Evolutionary conservation across 1,139 yeast genomes (phyloP).

Genomic region (Geotrichum reessii): DNA sequence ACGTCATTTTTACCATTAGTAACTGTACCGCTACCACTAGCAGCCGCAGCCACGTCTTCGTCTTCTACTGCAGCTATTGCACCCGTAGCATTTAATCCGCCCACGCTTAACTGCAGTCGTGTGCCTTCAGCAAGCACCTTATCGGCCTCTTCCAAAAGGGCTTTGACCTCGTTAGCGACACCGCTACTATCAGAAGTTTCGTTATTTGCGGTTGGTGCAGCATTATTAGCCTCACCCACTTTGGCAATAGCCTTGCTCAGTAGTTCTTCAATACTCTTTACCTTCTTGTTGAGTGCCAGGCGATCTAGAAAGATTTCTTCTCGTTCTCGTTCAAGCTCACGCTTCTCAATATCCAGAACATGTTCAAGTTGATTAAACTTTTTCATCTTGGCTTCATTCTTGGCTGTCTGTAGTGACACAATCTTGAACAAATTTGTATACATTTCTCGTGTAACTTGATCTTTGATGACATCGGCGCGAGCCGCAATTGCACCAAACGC

Average conservation of each 20-base stretch:
- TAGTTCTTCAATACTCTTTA: slow-evolving; percentile 48
- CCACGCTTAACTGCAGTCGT: slow-evolving; percentile 20
- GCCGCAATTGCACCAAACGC: slow-evolving; percentile 55
- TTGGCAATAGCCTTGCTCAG: slow-evolving; percentile 42
- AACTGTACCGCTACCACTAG: slow-evolving; percentile 1
- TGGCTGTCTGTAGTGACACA: slow-evolving; percentile 46
- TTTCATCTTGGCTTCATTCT: slow-evolving; percentile 70
- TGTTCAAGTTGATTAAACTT: slow-evolving; percentile 67
- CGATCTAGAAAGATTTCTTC: slow-evolving; percentile 77
- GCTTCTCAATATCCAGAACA: slow-evolving; percentile 67
- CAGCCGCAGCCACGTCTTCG: slow-evolving; percentile 13
- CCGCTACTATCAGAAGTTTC: slow-evolving; percentile 6
- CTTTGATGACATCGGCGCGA: slow-evolving; percentile 75
- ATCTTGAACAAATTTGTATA: slow-evolving; percentile 38
- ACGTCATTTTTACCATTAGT: slow-evolving; percentile 24
- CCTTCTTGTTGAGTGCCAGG: slow-evolving; percentile 63
- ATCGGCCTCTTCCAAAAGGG: slow-evolving; percentile 25
- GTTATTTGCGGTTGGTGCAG: slow-evolving; percentile 20
- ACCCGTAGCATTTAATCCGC: slow-evolving; percentile 12
- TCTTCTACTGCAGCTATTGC: slow-evolving; percentile 18
- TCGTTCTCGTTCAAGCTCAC: slow-evolving; percentile 71
- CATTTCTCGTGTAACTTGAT: slow-evolving; percentile 71
- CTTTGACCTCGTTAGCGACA: not conserved
- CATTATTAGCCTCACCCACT: slow-evolving; percentile 17
- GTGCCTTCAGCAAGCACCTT: slow-evolving; percentile 23